phyloP scores from a whole-genome alignment of 2,329 filamentous ascomycete species.

The Thielaviopsis musarum region DNA sequence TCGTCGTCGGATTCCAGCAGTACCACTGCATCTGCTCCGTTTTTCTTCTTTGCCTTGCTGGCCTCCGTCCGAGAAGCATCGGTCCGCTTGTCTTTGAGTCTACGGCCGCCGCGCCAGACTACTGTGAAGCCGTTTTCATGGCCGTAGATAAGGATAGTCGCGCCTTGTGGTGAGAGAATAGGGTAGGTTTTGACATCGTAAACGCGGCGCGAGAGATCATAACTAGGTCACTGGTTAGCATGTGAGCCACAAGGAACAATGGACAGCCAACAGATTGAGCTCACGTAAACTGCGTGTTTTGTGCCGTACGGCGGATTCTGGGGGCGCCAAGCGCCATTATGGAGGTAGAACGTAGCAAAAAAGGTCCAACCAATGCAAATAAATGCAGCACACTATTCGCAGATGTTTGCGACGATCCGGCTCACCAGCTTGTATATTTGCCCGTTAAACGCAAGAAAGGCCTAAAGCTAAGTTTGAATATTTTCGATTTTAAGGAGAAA shows the following conservation, averaged over 20 bases:
- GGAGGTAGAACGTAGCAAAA: conserved; percentile 1
- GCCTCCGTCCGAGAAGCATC: conserved; percentile 14
- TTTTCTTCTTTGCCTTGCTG: conserved; percentile 27
- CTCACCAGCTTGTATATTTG: too few relatives aligned
- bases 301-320: conserved; percentile 29
- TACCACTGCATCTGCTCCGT: conserved; percentile 39
- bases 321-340: conserved; percentile 22
- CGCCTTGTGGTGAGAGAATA: conserved; percentile 43
- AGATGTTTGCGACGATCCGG: too few relatives aligned
- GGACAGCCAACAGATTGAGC: conserved; percentile 10
- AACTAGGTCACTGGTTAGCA: conserved; percentile 23
- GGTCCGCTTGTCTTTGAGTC: conserved; percentile 33
- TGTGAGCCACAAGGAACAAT: too few relatives aligned
- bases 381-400: too few relatives aligned
- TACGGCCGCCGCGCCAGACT: conserved; percentile 44
- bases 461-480: too few relatives aligned
- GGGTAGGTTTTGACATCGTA: conserved; percentile 46
- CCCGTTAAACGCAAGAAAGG: too few relatives aligned
- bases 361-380: neutral
- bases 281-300: conserved; percentile 33
- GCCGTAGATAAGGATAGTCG: conserved; percentile 44
- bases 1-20: conserved; percentile 44
- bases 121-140: conserved; percentile 46
- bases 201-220: conserved; percentile 39
- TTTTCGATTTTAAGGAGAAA: too few relatives aligned